Evolutionary conservation across 305 asterid species (phyloP), one percentile per base, ranked within the genome.

Genomic region (Plantago coronopus): DNA sequence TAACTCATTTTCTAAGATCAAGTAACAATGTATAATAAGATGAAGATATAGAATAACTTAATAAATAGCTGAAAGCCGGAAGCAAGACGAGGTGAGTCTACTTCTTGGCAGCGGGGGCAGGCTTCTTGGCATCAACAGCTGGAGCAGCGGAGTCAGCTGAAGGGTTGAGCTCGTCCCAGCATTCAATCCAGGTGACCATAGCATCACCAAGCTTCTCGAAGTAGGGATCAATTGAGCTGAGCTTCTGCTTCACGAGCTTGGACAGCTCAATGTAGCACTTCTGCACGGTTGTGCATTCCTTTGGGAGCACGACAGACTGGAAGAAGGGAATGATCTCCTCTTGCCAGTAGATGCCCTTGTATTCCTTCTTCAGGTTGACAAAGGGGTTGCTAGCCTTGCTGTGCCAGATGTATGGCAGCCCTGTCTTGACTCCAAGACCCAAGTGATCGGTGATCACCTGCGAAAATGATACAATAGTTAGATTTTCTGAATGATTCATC

Each of bases 381-480:
- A 81, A 81, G 3, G 87, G 87, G 67, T 78, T 76, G 71, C 87
- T 81, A 4, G 87, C 87, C 68, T 81, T 81, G 70, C 83, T 81
- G 79, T 81, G 87, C 87, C 87, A 81, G 67, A 81, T 76, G 40
- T 81, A 81, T 1, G 87, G 87, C 57, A 81, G 72, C 65, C 87
- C 84, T 0, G 87, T 81, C 63, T 81, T 81, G 69, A 81, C 87
- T 61, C 87, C 87, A 0, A 73, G 70, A 13, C 82, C 81, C 68
- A 81, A 57, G 58, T 81, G 87, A 64, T 81, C 84, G 0, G 84
- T 76, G 25, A 81, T 76, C 5, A 81, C 82, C 87, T 81, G 70
- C 9, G 17, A 43, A 68, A 59, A 22, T 1, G 54, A 21, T 0
- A 44, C 2, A 50, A 37, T 15, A 22, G 25, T 59, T 43, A 59